Evolutionary conservation across 2,329 filamentous ascomycete species (phyloP).

Genomic region (Cercospora zeina): DNA sequence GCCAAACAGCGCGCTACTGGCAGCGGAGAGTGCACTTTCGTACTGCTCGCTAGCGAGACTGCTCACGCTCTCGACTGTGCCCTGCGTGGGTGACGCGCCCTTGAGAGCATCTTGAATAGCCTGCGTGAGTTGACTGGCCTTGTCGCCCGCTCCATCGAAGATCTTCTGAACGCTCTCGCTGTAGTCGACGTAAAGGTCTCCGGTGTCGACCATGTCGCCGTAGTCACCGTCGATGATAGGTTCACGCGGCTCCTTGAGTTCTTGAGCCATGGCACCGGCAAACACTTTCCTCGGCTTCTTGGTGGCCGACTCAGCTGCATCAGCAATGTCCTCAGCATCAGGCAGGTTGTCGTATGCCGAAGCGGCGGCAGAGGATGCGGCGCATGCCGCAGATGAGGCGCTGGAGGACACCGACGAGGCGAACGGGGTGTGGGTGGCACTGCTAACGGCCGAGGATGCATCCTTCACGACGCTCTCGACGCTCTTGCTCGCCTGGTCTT

Average conservation of each 20-base stretch:
- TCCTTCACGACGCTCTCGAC: constrained; percentile 25
- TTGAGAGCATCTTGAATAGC: constrained; percentile 58
- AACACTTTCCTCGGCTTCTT: constrained; percentile 50
- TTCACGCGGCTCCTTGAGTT: constrained; percentile 50
- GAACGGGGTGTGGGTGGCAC: constrained; percentile 15
- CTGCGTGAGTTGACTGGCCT: constrained; percentile 55
- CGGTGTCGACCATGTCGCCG: constrained; percentile 42
- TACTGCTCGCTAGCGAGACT: constrained; percentile 60
- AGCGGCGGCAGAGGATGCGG: constrained; percentile 34
- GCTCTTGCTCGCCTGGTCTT: constrained; percentile 27
- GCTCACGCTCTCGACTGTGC: constrained; percentile 52
- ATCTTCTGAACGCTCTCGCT: constrained; percentile 55
- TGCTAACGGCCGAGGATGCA: constrained; percentile 22
- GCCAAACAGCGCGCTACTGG: constrained; percentile 58
- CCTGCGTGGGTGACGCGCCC: constrained; percentile 49
- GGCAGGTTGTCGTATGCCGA: constrained; percentile 24
- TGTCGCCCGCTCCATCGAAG: constrained; percentile 54
- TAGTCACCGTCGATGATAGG: constrained; percentile 51
- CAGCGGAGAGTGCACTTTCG: constrained; percentile 57
- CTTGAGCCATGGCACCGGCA: constrained; percentile 56
- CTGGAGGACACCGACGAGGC: constrained; percentile 28
- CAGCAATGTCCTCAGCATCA: constrained; percentile 23
- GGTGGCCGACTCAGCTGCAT: constrained; percentile 23
- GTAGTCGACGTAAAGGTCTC: constrained; percentile 46
- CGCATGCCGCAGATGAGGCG: constrained; percentile 33